Conservation (phyloP, 306 rosid species). For the Lathyrus aphaca region DNA sequence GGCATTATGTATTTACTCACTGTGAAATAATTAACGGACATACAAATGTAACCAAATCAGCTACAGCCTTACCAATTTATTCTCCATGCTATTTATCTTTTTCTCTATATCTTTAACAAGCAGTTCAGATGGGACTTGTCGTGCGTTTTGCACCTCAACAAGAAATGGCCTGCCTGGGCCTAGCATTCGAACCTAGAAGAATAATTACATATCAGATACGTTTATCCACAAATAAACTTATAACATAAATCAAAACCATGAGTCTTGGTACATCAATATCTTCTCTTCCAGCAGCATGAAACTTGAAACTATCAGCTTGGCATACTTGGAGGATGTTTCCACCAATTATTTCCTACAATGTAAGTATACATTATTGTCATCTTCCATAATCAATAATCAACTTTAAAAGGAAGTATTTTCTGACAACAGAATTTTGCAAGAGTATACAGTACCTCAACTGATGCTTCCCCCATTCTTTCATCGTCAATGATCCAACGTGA, state of each 20-base stretch:
- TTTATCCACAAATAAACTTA: slow-evolving; percentile 24
- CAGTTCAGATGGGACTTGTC: slow-evolving; percentile 60
- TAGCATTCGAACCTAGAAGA: slow-evolving; percentile 85
- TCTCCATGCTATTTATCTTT: slow-evolving; percentile 61
- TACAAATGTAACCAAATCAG: slow-evolving; percentile 28
- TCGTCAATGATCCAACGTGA: slow-evolving; percentile 91
- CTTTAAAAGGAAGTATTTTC: slow-evolving; percentile 30
- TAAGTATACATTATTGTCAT: slow-evolving; percentile 40
- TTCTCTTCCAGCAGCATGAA: slow-evolving; percentile 98
- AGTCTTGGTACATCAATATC: slow-evolving; percentile 78
- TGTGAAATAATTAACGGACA: slow-evolving; percentile 29
- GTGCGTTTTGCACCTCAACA: slow-evolving; percentile 82
- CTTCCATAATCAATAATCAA: slow-evolving; percentile 36
- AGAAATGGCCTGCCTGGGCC: slow-evolving; percentile 96
- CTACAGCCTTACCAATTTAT: slow-evolving; percentile 65
- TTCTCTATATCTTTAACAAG: slow-evolving; percentile 57
- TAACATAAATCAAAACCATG: slow-evolving; percentile 31
- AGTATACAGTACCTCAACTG: slow-evolving; percentile 73
- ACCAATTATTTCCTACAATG: slow-evolving; percentile 77
- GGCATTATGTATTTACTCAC: slow-evolving; percentile 17
- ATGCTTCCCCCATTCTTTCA: slow-evolving; percentile 97
- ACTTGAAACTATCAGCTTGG: slow-evolving; percentile 81
- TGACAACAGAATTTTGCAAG: slow-evolving; percentile 19
- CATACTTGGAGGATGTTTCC: slow-evolving; percentile 67
- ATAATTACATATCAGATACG: slow-evolving; percentile 37